Conservation (phyloP, 1,284 basidiomycete species). For the Austroboletus novae-zelandiae region DNA sequence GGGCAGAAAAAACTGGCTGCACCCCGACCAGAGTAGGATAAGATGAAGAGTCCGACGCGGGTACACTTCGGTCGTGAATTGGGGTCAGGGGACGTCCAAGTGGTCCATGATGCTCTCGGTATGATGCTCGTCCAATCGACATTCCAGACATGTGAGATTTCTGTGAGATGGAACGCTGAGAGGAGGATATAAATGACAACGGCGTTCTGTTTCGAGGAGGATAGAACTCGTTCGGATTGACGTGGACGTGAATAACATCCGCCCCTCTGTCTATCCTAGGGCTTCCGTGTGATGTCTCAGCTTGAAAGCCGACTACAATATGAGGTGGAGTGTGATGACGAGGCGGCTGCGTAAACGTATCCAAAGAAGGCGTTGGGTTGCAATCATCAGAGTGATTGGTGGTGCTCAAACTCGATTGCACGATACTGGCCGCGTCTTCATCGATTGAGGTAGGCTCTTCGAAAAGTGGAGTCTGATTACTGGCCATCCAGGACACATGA, state of each 20-base stretch:
- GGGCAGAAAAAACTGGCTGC: background rate
- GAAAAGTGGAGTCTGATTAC: conserved; percentile 12
- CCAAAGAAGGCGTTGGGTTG: background rate
- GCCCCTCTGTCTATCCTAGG: background rate
- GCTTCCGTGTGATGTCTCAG: background rate
- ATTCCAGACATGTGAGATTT: conserved; percentile 14
- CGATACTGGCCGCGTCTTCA: background rate
- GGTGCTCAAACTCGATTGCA: conserved; percentile 4
- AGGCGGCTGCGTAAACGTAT: background rate
- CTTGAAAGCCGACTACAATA: background rate
- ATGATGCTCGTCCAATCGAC: conserved; percentile 24
- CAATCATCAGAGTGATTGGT: background rate
- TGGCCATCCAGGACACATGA: conserved; percentile 11
- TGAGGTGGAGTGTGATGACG: conserved; percentile 2
- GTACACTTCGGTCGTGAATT: background rate
- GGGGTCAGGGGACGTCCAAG: conserved; percentile 10
- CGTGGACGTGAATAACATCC: background rate
- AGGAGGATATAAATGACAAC: conserved; percentile 12
- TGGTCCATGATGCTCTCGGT: conserved; percentile 22
- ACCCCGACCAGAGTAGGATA: background rate
- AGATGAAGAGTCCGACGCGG: background rate
- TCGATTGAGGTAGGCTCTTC: conserved; percentile 16
- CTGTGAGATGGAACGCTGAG: conserved; percentile 14
- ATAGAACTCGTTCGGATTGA: background rate
- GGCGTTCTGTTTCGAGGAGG: conserved; percentile 7